Base-by-base conservation (phyloP, 2,329 filamentous ascomycete species). In the Verticillium nubilum region DNA sequence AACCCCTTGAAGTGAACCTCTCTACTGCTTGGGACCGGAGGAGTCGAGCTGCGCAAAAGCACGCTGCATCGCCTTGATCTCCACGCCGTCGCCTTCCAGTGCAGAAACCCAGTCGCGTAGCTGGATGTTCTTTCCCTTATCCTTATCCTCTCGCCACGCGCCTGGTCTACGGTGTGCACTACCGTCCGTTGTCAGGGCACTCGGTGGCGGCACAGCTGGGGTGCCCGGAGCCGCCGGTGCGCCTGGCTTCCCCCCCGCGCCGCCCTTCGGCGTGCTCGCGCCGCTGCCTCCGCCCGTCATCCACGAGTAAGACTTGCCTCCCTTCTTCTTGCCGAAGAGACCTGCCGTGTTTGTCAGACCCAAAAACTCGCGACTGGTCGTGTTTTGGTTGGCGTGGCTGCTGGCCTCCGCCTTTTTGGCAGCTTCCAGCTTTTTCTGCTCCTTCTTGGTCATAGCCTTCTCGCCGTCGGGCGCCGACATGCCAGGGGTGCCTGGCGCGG, bases 401-500 rank as follows among this genome's bases (percentile, higher is more conserved):
- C 88, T 88, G 19, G 89, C 89, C 68, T 96, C 91, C 0, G 86
- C 89, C 25, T 88, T 84, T 66, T 90, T 91, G 61, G 91, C 88
- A n/a, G 86, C 84, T 65, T 89, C 82, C 64, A 87, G 89, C 73
- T 88, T 91, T 70, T 89, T 86, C 62, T 80, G 81, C 72, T 97
- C 92, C 76, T 97, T 97, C 80, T 97, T 97, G 4, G 89, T 90
- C 57, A 91, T 81, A 3, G 86, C 81, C 72, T 92, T 94, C 64
- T 85, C 81, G 1, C 78, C 71, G 58, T 89, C 87, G 1, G 87
- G 83, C 1, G 87, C 85, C 50, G 84, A 80, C 1, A 84, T 79
- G 5, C 84, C 85, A 3, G 87, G 85, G 0, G 85, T 88, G 2
- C 82, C 82, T 12, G 85, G 80, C 17, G 84, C 84, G 13, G 81